Conservation (phyloP, 2,329 filamentous ascomycete species). For the Ceratocystis diversiconidia region DNA sequence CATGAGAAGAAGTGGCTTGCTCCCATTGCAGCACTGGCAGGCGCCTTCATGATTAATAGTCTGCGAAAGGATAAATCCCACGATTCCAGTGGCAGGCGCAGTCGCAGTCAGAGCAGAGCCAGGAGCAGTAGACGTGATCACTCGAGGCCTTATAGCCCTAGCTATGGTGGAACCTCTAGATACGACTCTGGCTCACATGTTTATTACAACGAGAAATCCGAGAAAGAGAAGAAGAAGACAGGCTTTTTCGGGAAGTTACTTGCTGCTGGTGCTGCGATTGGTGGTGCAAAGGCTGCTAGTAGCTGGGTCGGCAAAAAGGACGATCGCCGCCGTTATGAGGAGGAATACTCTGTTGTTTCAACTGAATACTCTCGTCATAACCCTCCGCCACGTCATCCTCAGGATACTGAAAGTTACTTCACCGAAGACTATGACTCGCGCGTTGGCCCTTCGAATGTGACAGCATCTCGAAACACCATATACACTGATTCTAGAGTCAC, state of each 20-base stretch:
- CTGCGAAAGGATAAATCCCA: constrained; percentile 29
- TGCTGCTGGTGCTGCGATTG: constrained; percentile 45
- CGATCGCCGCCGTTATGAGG: constrained; percentile 39
- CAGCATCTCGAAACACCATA: constrained; percentile 13
- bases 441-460: constrained; percentile 23
- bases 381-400: constrained; percentile 30
- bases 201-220: constrained; percentile 33
- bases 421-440: constrained; percentile 45
- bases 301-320: constrained; percentile 30
- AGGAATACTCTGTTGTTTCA: constrained; percentile 49
- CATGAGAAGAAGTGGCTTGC: constrained; percentile 34
- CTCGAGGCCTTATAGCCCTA: constrained; percentile 27
- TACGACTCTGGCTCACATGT: constrained; percentile 54
- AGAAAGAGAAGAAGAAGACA: constrained; percentile 26
- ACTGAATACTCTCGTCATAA: constrained; percentile 34
- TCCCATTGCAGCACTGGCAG: constrained; percentile 39
- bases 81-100: constrained; percentile 29
- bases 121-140: constrained; percentile 1
- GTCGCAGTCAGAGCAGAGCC: constrained; percentile 21
- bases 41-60: constrained; percentile 33
- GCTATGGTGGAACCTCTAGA: constrained; percentile 34
- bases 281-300: constrained; percentile 47
- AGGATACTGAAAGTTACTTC: constrained; percentile 35
- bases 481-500: constrained; percentile 15
- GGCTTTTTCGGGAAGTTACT: constrained; percentile 45